These are phyloP conservation scores for Plantago coronopus DNA, from an alignment of 305 asterid species.

Conservation along the genomic window DNA sequence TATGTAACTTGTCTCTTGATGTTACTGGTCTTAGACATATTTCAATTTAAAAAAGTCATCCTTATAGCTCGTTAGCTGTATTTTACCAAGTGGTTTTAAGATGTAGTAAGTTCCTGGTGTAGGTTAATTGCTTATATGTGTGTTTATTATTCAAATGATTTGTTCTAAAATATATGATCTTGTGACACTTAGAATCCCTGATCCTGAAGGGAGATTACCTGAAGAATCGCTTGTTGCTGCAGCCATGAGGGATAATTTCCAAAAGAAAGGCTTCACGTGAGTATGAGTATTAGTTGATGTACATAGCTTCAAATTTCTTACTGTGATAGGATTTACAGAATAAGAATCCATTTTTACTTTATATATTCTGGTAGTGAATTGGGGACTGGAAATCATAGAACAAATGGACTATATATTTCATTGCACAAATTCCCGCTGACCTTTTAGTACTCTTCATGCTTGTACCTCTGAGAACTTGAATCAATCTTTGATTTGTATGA, in stretches of 20 bases:
- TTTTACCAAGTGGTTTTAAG: not conserved
- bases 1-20: not conserved
- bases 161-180: slow-evolving; percentile 14
- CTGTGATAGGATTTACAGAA: not conserved
- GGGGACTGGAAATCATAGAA: too few relatives aligned
- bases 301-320: slow-evolving; percentile 1
- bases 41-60: not conserved
- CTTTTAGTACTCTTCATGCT: too few relatives aligned
- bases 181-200: slow-evolving; percentile 53
- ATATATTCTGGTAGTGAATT: too few relatives aligned
- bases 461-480: too few relatives aligned
- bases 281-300: slow-evolving; percentile 47
- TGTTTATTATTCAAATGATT: slow-evolving; percentile 4
- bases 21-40: not conserved
- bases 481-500: too few relatives aligned
- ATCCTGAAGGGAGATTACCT: slow-evolving; percentile 87
- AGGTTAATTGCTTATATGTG: not conserved
- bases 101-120: not conserved
- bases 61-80: not conserved
- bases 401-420: too few relatives aligned
- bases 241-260: slow-evolving; percentile 60
- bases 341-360: too few relatives aligned
- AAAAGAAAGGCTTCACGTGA: slow-evolving; percentile 84
- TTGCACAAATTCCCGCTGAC: too few relatives aligned
- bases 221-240: slow-evolving; percentile 68